phyloP scores from a whole-genome alignment of 83 land plant species.

The Picea engelmannii region DNA sequence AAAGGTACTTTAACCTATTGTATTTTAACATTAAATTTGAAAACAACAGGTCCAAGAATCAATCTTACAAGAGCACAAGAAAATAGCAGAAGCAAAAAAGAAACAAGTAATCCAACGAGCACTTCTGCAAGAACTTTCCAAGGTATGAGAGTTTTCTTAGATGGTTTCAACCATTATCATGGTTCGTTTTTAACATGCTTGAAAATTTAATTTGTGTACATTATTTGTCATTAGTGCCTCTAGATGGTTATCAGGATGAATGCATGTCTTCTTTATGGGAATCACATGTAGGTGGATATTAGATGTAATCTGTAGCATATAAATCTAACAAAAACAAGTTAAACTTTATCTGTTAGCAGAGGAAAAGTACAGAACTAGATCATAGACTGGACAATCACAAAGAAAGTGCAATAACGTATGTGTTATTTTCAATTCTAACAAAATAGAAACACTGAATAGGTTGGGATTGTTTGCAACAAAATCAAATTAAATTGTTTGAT shows the following conservation, averaged over 20 bases:
- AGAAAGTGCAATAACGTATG: background rate
- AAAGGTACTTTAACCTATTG: background rate
- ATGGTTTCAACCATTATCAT: conserved; percentile 5
- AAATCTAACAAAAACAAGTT: background rate
- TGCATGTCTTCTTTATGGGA: background rate
- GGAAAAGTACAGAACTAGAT: background rate
- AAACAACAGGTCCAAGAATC: conserved; percentile 51
- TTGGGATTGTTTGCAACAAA: background rate
- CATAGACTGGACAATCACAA: no score
- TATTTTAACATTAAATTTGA: background rate
- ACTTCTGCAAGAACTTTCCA: conserved; percentile 58
- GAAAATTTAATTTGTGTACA: background rate
- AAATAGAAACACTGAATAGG: background rate
- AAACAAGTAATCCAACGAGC: conserved; percentile 73
- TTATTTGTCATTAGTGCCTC: background rate
- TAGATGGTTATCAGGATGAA: background rate
- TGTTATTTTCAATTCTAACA: background rate
- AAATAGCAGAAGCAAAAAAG: conserved; percentile 56
- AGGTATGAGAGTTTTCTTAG: conserved; percentile 27
- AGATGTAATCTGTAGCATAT: background rate
- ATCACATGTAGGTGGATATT: background rate
- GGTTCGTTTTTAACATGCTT: background rate
- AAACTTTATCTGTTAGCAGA: background rate
- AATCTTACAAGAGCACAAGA: conserved; percentile 36
- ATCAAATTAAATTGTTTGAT: background rate